phyloP scores from a whole-genome alignment of 768 basidiomycete genomes.

The Lyophyllum atratum region DNA sequence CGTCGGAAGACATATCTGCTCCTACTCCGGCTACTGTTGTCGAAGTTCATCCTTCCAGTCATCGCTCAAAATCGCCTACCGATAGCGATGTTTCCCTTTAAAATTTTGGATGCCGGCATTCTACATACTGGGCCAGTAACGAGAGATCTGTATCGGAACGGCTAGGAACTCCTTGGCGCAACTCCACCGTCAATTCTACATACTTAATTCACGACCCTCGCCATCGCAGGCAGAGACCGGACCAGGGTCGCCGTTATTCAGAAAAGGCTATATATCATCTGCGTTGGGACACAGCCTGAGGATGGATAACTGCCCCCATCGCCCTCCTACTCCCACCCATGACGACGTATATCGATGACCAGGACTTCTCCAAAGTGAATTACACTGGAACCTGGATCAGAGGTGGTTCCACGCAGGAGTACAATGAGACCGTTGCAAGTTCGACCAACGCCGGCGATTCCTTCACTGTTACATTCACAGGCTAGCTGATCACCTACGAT shows the following conservation, averaged over 20 bases:
- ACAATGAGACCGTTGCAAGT: conserved; percentile 32
- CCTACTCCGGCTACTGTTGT: background rate
- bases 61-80: background rate
- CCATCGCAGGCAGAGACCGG: background rate
- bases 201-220: background rate
- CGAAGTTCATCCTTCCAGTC: background rate
- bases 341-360: conserved; percentile 34
- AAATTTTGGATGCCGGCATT: too few relatives aligned
- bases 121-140: too few relatives aligned
- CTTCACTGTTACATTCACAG: conserved; percentile 35
- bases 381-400: conserved; percentile 35
- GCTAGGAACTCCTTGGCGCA: background rate
- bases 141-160: background rate
- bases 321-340: background rate
- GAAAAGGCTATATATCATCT: conserved; percentile 4
- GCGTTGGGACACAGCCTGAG: background rate
- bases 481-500: conserved; percentile 14
- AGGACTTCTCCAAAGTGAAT: conserved; percentile 28
- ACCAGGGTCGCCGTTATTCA: conserved; percentile 3
- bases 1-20: background rate
- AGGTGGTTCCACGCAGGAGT: conserved; percentile 29
- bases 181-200: background rate
- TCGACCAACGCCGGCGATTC: conserved; percentile 34
- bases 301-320: background rate
- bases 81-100: background rate